A percentile compares a stretch with the other conserved stretches of the same genome.
Evolutionary conservation across 495 filamentous ascomycete genomes (phyloP).

Genomic region (Penicillium ucsense): DNA sequence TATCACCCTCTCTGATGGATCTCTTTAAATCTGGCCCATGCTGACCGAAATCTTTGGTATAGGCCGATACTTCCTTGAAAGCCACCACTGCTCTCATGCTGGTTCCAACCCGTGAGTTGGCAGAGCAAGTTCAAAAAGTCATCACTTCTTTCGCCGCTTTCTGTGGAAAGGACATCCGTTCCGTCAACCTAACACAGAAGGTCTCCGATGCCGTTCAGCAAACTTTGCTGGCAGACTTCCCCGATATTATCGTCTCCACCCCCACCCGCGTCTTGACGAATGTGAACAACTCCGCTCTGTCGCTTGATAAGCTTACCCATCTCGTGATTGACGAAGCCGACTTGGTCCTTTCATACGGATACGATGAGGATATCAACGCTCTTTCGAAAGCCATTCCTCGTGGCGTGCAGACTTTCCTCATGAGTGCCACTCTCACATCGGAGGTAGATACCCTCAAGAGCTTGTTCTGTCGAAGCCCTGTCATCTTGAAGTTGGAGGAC

Average conservation of each 20-base stretch:
- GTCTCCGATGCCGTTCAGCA: slow-evolving; percentile 78
- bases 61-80: slow-evolving; percentile 35
- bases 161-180: slow-evolving; percentile 73
- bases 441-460: slow-evolving; percentile 80
- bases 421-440: slow-evolving; percentile 82
- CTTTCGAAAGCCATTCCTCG: slow-evolving; percentile 68
- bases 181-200: slow-evolving; percentile 77
- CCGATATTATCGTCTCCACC: slow-evolving; percentile 84
- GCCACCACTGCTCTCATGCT: slow-evolving; percentile 66
- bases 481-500: slow-evolving; percentile 66
- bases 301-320: slow-evolving; percentile 58
- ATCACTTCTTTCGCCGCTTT: slow-evolving; percentile 64
- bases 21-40: background rate
- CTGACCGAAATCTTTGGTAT: background rate
- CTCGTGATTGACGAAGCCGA: slow-evolving; percentile 95
- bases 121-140: slow-evolving; percentile 74
- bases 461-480: slow-evolving; percentile 77
- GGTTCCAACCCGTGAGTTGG: slow-evolving; percentile 89
- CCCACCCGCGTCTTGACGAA: slow-evolving; percentile 67
- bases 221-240: slow-evolving; percentile 74
- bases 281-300: slow-evolving; percentile 58
- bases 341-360: slow-evolving; percentile 87
- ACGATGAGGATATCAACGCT: slow-evolving; percentile 77
- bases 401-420: slow-evolving; percentile 81
- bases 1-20: background rate